Conservation (phyloP, 2,329 filamentous ascomycete genomes). For the Diaporthe sp. region DNA sequence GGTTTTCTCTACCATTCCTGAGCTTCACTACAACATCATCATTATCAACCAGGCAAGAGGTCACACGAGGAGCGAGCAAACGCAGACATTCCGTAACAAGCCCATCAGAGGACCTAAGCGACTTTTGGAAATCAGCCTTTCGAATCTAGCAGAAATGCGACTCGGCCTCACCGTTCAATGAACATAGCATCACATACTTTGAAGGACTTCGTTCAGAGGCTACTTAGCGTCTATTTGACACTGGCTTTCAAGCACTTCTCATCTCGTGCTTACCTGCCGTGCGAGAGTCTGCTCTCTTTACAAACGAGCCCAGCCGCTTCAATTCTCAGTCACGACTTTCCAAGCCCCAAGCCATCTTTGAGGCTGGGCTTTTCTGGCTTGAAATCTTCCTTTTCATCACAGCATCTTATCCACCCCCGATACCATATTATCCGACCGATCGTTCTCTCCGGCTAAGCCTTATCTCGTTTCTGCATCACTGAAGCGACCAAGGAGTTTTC, state of each 20-base stretch:
- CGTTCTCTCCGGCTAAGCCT: no score
- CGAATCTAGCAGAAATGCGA: neutral
- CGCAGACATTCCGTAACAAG: neutral
- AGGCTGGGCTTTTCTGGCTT: neutral
- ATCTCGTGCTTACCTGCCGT: no score
- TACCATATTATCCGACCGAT: neutral
- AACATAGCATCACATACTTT: neutral
- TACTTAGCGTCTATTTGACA: neutral
- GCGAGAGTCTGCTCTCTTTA: neutral
- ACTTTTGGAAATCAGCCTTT: accelerated
- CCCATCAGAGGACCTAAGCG: neutral
- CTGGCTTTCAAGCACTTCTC: neutral
- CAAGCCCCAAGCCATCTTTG: neutral
- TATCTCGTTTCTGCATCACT: neutral
- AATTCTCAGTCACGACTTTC: neutral
- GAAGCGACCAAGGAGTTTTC: no score
- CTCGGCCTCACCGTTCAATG: neutral
- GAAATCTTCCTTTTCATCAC: neutral
- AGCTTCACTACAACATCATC: neutral
- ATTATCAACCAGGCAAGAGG: neutral
- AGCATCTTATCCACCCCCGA: neutral
- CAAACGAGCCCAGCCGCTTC: neutral
- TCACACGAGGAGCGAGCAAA: neutral
- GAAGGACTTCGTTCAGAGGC: neutral
- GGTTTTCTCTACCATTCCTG: neutral